Evolutionary conservation across 768 basidiomycete genomes (phyloP), one percentile per base, ranked within the genome.

Genomic region (Lactarius psammicola): DNA sequence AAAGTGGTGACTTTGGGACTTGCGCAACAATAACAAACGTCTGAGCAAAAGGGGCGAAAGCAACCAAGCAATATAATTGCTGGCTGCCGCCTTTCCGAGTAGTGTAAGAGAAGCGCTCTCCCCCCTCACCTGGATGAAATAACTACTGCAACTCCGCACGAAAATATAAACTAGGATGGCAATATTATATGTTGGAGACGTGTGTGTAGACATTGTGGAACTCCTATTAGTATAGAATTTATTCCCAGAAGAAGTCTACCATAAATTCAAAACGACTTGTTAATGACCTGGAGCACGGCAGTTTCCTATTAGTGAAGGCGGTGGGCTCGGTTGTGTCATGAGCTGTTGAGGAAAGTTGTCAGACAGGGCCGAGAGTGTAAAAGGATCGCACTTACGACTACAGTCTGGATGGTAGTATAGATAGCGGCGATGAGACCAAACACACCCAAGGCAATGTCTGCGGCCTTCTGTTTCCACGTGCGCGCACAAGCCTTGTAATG

Each of bases 401-500:
- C 71, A 0, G 94, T 96, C 76, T 94, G 91, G 2, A 78, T 71
- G 6, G 91, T 92, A 13, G 95, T 95, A 76, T 92, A 98, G 20
- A 82, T 75, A 56, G 90, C 87, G 11, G 86, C 92, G 18, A 80
- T 61, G 59, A 86, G 28, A 8, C 95, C 95, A 75, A 97, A 95
- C 17, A 84, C 71, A 69, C 94, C 85, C 71, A 98, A 78, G 31
- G 81, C 77, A 53, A 88, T 87, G 75, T 98, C 95, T 1, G 79
- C 78, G 4, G 81, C 51, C 74, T 88, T 92, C 76, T 88, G 80
- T 69, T 72, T 83, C 65, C 81, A 80, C 1, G 91, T 95, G 68
- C 79, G 82, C 7, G 95, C 89, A 70, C 87, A 87, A n/a, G 89
- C 90, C 76, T 84, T 90, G 78, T 93, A 90, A 74, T 96, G 95